Percentiles rank a stretch among this genome's conserved stretches.
phyloP scores from a whole-genome alignment of 2,329 filamentous ascomycete species.

The Tricladium varicosporioides region DNA sequence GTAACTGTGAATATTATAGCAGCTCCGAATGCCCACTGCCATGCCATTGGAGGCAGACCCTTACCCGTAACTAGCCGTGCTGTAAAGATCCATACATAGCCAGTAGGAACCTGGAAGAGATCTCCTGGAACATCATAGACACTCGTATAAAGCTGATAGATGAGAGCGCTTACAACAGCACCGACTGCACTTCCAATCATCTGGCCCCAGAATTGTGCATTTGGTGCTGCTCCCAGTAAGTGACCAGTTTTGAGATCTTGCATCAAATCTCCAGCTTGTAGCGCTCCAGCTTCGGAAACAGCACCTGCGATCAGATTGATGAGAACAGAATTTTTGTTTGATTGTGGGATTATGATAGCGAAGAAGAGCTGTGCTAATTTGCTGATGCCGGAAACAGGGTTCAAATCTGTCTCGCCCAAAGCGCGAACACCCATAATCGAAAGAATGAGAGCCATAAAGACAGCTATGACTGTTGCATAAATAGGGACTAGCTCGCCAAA shows the following conservation, averaged over 20 bases:
- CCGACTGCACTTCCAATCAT: slow-evolving; percentile 86
- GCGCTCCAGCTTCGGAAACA: slow-evolving; percentile 77
- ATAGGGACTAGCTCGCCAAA: slow-evolving; percentile 83
- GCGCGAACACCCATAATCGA: slow-evolving; percentile 73
- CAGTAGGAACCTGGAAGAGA: slow-evolving; percentile 90
- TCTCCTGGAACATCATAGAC: slow-evolving; percentile 88
- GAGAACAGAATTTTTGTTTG: slow-evolving; percentile 80
- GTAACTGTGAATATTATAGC: slow-evolving; percentile 69
- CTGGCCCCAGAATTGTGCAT: slow-evolving; percentile 95
- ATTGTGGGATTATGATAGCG: slow-evolving; percentile 79
- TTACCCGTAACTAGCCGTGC: slow-evolving; percentile 88
- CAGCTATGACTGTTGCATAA: slow-evolving; percentile 72
- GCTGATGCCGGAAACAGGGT: slow-evolving; percentile 93
- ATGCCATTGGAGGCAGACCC: slow-evolving; percentile 80
- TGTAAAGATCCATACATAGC: slow-evolving; percentile 97
- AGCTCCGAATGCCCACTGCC: slow-evolving; percentile 74
- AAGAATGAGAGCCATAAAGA: slow-evolving; percentile 78
- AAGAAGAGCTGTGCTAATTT: slow-evolving; percentile 97
- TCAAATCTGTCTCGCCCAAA: slow-evolving; percentile 82
- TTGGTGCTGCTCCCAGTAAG: slow-evolving; percentile 84
- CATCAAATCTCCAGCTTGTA: slow-evolving; percentile 95
- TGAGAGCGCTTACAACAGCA: slow-evolving; percentile 78
- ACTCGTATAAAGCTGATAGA: slow-evolving; percentile 86
- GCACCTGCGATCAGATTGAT: slow-evolving; percentile 95
- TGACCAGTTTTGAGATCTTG: slow-evolving; percentile 97